Conservation (phyloP, 139 green algal genomes). For the Micromonas pusilla region DNA sequence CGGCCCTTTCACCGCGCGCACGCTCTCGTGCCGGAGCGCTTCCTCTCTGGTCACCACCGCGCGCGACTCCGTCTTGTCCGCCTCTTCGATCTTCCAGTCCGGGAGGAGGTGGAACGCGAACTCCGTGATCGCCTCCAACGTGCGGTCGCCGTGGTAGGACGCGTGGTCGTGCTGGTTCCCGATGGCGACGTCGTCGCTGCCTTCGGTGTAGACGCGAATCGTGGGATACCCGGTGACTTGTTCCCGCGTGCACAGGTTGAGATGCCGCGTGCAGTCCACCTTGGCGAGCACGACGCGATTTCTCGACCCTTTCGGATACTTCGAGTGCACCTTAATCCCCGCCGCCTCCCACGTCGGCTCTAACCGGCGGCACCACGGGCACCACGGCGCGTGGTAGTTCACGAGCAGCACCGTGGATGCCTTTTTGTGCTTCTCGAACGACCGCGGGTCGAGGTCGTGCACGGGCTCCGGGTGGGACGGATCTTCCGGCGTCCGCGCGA, state of each 20-base stretch:
- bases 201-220: conserved; percentile 85
- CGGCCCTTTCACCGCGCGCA: not conserved
- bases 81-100: conserved; percentile 35
- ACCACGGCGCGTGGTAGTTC: conserved; percentile 96
- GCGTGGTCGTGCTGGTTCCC: conserved; percentile 60
- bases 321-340: conserved; percentile 71
- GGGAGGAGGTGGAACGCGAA: conserved; percentile 80
- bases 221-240: conserved; percentile 90
- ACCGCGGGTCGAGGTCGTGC: not conserved
- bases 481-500: not conserved
- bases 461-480: not conserved
- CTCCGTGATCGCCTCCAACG: conserved; percentile 65
- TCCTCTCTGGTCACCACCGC: not conserved
- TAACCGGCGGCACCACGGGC: conserved; percentile 91
- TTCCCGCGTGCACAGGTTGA: conserved; percentile 73
- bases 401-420: conserved; percentile 44
- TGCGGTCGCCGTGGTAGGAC: conserved; percentile 73
- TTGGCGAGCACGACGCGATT: conserved; percentile 83
- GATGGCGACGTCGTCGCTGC: conserved; percentile 56
- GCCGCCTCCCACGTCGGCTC: conserved; percentile 89
- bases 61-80: not conserved
- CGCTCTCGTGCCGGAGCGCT: not conserved
- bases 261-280: conserved; percentile 85
- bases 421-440: not conserved
- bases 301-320: conserved; percentile 73